Percentiles rank a stretch among this genome's conserved stretches.
These are phyloP conservation scores for Talaromyces sp. DNA, from an alignment of 2,329 filamentous ascomycete genomes.

Conservation along the genomic window DNA sequence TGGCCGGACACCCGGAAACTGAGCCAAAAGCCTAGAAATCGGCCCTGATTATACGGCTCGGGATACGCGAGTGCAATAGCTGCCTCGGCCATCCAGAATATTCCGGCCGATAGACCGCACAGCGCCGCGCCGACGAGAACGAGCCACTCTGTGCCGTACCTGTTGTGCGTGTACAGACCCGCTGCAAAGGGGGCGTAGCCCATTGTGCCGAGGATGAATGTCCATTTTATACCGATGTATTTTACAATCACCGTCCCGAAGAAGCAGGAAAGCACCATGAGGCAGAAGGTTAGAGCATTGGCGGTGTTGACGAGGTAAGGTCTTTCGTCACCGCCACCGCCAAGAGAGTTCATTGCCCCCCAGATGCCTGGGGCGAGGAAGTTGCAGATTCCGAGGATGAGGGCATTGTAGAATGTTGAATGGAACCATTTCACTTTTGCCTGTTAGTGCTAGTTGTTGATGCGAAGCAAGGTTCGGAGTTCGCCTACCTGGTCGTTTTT, in stretches of 20 bases:
- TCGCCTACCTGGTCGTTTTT: conserved; percentile 12
- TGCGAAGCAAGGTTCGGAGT: not conserved
- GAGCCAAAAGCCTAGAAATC: conserved; percentile 67
- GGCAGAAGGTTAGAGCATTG: conserved; percentile 67
- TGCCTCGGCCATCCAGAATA: conserved; percentile 74
- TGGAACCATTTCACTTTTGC: conserved; percentile 61
- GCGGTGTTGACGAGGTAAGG: conserved; percentile 67
- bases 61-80: conserved; percentile 71
- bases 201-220: conserved; percentile 67
- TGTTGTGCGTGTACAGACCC: conserved; percentile 68
- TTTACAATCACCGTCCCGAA: conserved; percentile 63
- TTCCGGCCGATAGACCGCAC: conserved; percentile 66
- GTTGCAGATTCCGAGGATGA: conserved; percentile 68
- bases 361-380: conserved; percentile 69
- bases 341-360: conserved; percentile 70
- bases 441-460: not conserved
- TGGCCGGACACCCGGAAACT: conserved; percentile 61
- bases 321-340: conserved; percentile 63
- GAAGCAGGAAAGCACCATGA: conserved; percentile 70
- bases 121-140: conserved; percentile 64
- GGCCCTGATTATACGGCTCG: conserved; percentile 64
- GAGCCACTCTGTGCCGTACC: conserved; percentile 67
- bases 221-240: conserved; percentile 67
- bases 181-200: conserved; percentile 71
- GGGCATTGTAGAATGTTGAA: conserved; percentile 69